Evolutionary conservation across 2,329 filamentous ascomycete species (phyloP).

Genomic region (Neofusicoccum laricinum): DNA sequence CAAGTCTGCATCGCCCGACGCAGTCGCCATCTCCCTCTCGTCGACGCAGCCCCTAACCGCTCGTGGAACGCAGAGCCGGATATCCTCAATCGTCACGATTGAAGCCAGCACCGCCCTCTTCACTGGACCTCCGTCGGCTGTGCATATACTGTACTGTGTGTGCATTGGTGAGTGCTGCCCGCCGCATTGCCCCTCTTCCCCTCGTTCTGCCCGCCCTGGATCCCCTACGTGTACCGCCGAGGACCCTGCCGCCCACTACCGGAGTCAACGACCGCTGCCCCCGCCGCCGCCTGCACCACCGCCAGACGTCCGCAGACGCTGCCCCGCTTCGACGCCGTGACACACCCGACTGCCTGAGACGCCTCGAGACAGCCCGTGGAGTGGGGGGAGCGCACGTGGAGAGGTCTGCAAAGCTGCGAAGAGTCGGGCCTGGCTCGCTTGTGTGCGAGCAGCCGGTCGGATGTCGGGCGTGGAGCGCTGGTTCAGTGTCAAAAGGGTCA

Average conservation of each 20-base stretch:
- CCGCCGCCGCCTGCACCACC: neutral
- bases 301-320: neutral
- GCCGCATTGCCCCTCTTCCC: neutral
- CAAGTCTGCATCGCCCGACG: neutral
- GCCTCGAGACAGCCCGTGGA: neutral
- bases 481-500: neutral
- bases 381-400: conserved; percentile 3
- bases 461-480: neutral
- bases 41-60: neutral
- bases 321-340: neutral
- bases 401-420: neutral
- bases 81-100: conserved; percentile 15
- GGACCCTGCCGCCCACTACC: neutral
- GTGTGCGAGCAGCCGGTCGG: conserved; percentile 1
- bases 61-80: conserved; percentile 11
- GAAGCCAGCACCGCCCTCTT: conserved; percentile 9
- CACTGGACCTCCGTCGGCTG: conserved; percentile 15
- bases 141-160: conserved; percentile 10
- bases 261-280: neutral
- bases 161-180: conserved; percentile 15
- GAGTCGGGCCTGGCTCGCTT: neutral
- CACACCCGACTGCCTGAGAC: neutral
- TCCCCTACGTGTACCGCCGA: neutral
- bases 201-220: conserved; percentile 3
- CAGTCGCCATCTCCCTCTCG: neutral